These are phyloP conservation scores for Plasmodium gaboni DNA, from an alignment of 169 alveolate genomes.

Conservation along the genomic window DNA sequence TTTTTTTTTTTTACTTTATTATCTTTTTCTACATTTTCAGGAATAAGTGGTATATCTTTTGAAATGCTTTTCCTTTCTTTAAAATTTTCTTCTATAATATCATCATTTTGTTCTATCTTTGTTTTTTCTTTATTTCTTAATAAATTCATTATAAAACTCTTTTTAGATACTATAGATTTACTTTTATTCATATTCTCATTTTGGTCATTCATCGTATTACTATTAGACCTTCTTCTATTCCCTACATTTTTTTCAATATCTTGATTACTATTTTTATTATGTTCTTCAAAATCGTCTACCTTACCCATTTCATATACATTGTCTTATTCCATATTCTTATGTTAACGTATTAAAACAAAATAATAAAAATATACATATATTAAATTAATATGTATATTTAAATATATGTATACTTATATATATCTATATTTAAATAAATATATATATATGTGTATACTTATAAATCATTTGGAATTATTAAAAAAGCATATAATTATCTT, in stretches of 20 bases:
- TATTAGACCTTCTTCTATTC: slow-evolving; percentile 6
- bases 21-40: background rate
- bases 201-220: slow-evolving; percentile 1
- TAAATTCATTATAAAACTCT: slow-evolving; percentile 38
- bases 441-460: background rate
- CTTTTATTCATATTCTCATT: background rate
- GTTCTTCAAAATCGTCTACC: slow-evolving; percentile 13
- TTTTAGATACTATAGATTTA: slow-evolving; percentile 17
- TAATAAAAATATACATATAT: slow-evolving; percentile 16
- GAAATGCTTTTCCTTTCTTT: slow-evolving; percentile 10
- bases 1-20: slow-evolving; percentile 26
- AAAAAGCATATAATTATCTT: too few species aligned
- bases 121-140: slow-evolving; percentile 6
- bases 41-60: slow-evolving; percentile 2
- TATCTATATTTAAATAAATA: background rate
- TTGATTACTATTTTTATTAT: slow-evolving; percentile 16
- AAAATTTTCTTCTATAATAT: background rate
- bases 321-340: slow-evolving; percentile 18
- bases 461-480: background rate
- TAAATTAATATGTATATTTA: background rate
- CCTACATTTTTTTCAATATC: background rate
- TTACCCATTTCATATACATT: slow-evolving; percentile 50
- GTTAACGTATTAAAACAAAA: background rate
- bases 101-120: slow-evolving; percentile 1
- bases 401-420: background rate